Evolutionary conservation across 805 yeast genomes (phyloP), one percentile per base, ranked within the genome.

Genomic region (Monosporozyma aerobia): DNA sequence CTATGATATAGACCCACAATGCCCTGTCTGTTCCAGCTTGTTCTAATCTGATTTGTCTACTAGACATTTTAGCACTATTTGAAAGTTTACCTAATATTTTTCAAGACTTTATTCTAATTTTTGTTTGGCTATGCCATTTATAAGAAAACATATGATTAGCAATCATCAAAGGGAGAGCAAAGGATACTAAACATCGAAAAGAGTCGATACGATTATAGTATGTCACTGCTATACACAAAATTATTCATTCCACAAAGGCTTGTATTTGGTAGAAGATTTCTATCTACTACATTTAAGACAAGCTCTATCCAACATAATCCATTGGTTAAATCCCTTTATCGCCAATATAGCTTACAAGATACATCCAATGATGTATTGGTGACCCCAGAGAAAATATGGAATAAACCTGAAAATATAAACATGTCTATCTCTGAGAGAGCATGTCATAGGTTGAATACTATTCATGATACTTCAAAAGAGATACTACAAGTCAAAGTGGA

Each of bases 401-500:
- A 41, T 23, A 41, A 41, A 16, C 49, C 58, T 3, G 53, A 57
- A 2, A 58, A 56, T 13, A 47, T 61, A 32, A 56, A 57, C 39
- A 57, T 67, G 27, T 41, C 35, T 13, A 60, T 68, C 30, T 58
- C 69, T 5, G 59, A 62, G 22, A 52, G 68, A 22, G 71, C 71
- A 3, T 59, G 61, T 3, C 56, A 52, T 1, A 54, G 71, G 50
- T 50, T 68, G 32, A 55, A 55, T 1, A 56, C 60, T 29, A 68
- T 68, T 5, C 60, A 60, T 44, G 53, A 55, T 22, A 61, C 56
- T 5, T 55, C 61, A 22, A 56, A 56, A 32, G 69, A 65, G 46
- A 88, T 89, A 0, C 71, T 92, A 19, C 73, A 85, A 50, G 80
- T 92, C 3, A 72, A 76, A 11, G 97, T 94, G 9, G 97, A 90